Evolutionary conservation across 108 stramenopile genomes (phyloP).

Genomic region (Discostella stelligeroides): DNA sequence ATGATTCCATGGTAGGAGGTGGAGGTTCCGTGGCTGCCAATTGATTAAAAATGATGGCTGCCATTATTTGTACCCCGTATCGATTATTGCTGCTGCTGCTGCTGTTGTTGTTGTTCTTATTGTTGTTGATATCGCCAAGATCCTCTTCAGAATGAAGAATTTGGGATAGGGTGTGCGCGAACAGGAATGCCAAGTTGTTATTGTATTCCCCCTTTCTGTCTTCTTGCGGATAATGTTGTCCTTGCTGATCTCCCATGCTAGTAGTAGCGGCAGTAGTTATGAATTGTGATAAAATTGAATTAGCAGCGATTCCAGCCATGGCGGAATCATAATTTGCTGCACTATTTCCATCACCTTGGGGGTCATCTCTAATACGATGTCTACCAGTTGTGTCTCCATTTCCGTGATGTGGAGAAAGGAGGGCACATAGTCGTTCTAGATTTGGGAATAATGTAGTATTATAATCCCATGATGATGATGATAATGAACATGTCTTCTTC

Average conservation of each 20-base stretch:
- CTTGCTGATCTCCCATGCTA: neutral
- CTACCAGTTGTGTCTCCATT: no score
- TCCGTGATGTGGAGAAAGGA: constrained; percentile 13
- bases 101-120: no score
- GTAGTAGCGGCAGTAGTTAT: neutral
- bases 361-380: no score
- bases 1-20: constrained; percentile 17
- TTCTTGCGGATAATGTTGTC: neutral
- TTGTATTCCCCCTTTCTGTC: neutral
- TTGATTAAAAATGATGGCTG: constrained; percentile 32
- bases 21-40: constrained; percentile 41
- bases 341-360: neutral
- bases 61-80: constrained; percentile 21
- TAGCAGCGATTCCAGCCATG: constrained; percentile 26
- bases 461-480: no score
- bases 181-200: constrained; percentile 18
- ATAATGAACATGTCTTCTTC: no score
- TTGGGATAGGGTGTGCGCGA: constrained; percentile 13
- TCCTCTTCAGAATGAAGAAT: constrained; percentile 15
- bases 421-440: constrained; percentile 13
- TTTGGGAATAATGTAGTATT: neutral
- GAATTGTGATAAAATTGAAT: constrained; percentile 25
- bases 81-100: no score
- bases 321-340: constrained; percentile 19
- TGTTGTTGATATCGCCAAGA: no score